A percentile compares a stretch with the other conserved stretches of the same genome.
These are phyloP conservation scores for Cercospora nicotianae DNA, from an alignment of 2,329 filamentous ascomycete species.

Conservation along the genomic window DNA sequence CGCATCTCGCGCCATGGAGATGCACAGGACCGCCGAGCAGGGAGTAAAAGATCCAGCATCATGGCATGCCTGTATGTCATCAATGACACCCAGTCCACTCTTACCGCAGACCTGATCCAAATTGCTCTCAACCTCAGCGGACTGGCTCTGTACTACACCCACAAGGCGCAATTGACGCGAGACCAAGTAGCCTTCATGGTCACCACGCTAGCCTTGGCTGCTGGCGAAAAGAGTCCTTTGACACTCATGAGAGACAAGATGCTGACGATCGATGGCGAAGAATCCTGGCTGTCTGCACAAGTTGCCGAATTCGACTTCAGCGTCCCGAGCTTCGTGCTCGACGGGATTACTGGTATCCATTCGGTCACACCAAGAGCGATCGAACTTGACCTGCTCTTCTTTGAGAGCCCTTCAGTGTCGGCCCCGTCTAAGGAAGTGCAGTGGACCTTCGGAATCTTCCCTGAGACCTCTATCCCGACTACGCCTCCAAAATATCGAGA, in stretches of 20 bases:
- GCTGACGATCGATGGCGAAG: background rate
- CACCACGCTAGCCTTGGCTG: background rate
- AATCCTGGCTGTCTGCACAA: background rate
- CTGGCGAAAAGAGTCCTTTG: conserved; percentile 6
- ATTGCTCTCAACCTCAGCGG: conserved; percentile 9
- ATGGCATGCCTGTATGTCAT: conserved; percentile 11
- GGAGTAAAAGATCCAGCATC: conserved; percentile 3
- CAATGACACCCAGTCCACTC: conserved; percentile 4
- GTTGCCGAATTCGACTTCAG: background rate
- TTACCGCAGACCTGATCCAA: background rate
- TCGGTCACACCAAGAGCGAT: background rate
- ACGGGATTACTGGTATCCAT: background rate
- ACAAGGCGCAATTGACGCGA: background rate
- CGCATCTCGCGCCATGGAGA: conserved; percentile 3
- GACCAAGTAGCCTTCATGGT: background rate
- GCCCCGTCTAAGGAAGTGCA: background rate
- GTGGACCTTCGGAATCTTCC: background rate
- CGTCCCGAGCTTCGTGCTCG: background rate
- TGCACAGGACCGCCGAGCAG: background rate
- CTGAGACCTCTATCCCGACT: background rate
- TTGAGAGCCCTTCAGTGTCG: background rate
- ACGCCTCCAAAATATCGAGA: background rate
- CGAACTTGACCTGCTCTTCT: conserved; percentile 6
- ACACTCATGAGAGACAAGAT: conserved; percentile 1
- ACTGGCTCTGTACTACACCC: conserved; percentile 1